A percentile compares a stretch with the other conserved stretches of the same genome.
Conservation (phyloP, 2,329 filamentous ascomycete genomes). For the Phialophora expanda region DNA sequence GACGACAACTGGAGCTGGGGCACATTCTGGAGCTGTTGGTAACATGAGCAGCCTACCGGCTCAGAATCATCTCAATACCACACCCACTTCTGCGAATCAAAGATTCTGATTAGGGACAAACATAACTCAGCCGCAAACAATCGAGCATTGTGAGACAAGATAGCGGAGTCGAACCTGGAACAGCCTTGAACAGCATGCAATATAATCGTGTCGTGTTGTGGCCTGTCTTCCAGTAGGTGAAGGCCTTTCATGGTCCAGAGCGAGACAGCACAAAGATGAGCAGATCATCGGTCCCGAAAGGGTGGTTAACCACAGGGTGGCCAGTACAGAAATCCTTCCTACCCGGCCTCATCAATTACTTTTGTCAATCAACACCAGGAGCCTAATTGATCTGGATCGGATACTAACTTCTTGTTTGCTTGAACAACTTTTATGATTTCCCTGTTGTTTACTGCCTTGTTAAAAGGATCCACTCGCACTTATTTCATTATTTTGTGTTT, state of each 20-base stretch:
- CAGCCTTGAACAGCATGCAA: neutral
- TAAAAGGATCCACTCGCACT: neutral
- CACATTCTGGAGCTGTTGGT: constrained; percentile 31
- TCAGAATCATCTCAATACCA: constrained; percentile 20
- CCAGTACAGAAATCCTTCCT: neutral
- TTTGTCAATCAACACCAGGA: neutral
- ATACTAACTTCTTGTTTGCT: neutral
- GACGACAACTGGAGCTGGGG: constrained; percentile 30
- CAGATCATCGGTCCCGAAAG: neutral
- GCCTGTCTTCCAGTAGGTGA: neutral
- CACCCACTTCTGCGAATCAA: constrained; percentile 20
- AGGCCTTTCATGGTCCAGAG: neutral
- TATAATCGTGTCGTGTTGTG: neutral
- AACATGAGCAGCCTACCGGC: constrained; percentile 28
- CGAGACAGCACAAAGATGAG: neutral
- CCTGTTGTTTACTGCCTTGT: neutral
- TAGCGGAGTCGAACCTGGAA: neutral
- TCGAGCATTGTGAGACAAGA: neutral
- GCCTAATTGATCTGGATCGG: neutral
- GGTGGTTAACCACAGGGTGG: neutral
- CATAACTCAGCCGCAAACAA: neutral
- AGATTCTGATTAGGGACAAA: constrained; percentile 20
- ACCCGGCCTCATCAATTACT: neutral
- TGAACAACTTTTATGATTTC: neutral
- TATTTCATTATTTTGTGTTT: neutral